Base-by-base conservation (phyloP, 805 yeast genomes). In the Yamadazyma nakazawae region DNA sequence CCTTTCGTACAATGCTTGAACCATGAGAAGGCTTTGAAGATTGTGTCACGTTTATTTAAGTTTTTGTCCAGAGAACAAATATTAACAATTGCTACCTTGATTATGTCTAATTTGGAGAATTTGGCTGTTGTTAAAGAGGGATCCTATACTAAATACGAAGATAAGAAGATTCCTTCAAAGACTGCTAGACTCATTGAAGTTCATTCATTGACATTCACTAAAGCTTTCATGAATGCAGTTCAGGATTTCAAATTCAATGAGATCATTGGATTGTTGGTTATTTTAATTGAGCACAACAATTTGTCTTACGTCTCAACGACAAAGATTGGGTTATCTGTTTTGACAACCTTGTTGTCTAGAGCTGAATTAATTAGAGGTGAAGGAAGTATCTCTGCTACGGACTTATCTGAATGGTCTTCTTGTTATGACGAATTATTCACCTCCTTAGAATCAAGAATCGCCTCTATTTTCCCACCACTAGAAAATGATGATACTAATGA, bases 311-410 rank as follows among this genome's bases (percentile, higher is more conserved):
- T 81, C n/a, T 71, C 80, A 3, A 78, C 85, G 3, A 78, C 84
- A 38, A 88, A 86, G 66, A 78, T 88, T 54, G 97, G 98, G 17
- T 78, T 90, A 56, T 85, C 96, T 11, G 73, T 92, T 47, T 78
- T 92, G 45, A 92, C 97, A 0, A 88, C 95, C n/a, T 72, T 92
- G 52, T 81, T 91, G 48, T 88, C 97, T 4, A 81, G 97, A 58
- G 92, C 96, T 30, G 97, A 92, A 64, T 79, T 91, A 58, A 85
- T 92, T 59, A 84, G 85, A 59, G 97, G 95, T 62, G 96, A 91
- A 60, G 82, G 82, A 24, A 69, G 62, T 54, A 79, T 66, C 53
- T 72, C 74, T 32, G 81, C 79, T 3, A 76, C 78, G 34, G 85
- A 79, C 56, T 64, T 80, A 49, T 74, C 80, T 3, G 81, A 75